Conservation (phyloP, 495 filamentous ascomycete genomes). For the Ramalina intermedia region DNA sequence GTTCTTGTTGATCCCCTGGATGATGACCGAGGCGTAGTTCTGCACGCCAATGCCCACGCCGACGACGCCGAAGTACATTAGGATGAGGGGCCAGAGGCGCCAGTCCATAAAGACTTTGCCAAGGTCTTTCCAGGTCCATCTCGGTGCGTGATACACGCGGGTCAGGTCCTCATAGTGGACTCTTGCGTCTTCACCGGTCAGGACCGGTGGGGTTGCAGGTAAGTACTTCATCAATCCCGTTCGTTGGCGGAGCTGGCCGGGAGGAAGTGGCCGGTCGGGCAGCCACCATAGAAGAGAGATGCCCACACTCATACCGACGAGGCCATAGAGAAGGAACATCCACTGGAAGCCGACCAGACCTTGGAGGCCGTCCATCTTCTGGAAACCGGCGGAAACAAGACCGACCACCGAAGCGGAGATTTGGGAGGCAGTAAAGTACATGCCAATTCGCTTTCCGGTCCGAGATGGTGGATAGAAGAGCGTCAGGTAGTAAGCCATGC, state of each 20-base stretch:
- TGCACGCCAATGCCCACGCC: conserved; percentile 84
- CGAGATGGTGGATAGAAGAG: conserved; percentile 80
- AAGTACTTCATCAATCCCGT: conserved; percentile 40
- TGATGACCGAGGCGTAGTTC: conserved; percentile 75
- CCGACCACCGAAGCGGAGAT: conserved; percentile 83
- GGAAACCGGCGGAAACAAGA: conserved; percentile 79
- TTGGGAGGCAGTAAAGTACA: conserved; percentile 81
- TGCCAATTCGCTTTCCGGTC: conserved; percentile 76
- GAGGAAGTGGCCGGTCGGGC: conserved; percentile 63
- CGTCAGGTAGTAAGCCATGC: conserved; percentile 87
- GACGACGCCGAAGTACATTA: conserved; percentile 94
- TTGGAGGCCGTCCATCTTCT: conserved; percentile 67
- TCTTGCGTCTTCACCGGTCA: conserved; percentile 62
- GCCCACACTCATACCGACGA: conserved; percentile 57
- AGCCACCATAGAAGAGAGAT: conserved; percentile 75
- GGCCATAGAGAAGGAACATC: conserved; percentile 88
- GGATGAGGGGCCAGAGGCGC: conserved; percentile 67
- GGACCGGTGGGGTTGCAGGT: conserved; percentile 48
- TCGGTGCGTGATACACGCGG: conserved; percentile 56
- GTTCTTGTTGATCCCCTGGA: conserved; percentile 55
- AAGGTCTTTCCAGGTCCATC: conserved; percentile 59
- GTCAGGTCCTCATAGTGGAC: conserved; percentile 77
- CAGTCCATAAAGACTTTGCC: conserved; percentile 60
- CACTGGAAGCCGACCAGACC: conserved; percentile 79
- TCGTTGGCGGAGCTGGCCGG: conserved; percentile 33